Evolutionary conservation across 108 stramenopile genomes (phyloP), one percentile per base, ranked within the genome.

Genomic region (Craspedostauros australis): DNA sequence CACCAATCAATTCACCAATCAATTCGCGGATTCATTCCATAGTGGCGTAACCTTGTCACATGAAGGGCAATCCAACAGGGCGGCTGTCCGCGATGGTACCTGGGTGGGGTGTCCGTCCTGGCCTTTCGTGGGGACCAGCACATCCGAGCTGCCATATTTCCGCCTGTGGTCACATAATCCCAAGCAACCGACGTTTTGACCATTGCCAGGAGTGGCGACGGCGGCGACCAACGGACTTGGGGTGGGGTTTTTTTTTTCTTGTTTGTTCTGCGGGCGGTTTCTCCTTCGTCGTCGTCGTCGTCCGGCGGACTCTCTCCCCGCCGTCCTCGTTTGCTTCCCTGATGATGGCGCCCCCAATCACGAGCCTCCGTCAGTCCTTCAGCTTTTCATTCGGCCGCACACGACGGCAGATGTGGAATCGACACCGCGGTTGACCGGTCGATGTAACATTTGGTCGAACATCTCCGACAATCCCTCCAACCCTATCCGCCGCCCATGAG

Each of bases 11-110:
- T n/a, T n/a, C n/a, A n/a, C n/a, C n/a, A n/a, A n/a, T n/a, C n/a
- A n/a, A n/a, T n/a, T n/a, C n/a, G n/a, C n/a, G n/a, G n/a, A n/a
- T n/a, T n/a, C n/a, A n/a, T n/a, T n/a, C n/a, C n/a, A n/a, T n/a
- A n/a, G n/a, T n/a, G n/a, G n/a, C 67, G 20, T 75, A 91, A 44
- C 79, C 77, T 50, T 91, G 91, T 25, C 96, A 75, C 85, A 98
- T 84, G 18, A 95, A 45, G 2, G 96, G 96, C 3, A 98, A 51
- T 1, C 94, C 93, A 19, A 94, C 62, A 11, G 88, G 62, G 3
- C 88, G 88, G 16, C 95, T 94, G 65, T 98, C 97, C 9, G 97
- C 97, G 37, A 98, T 98, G 5, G 94, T 98, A 19, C 97, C 97
- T n/a, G 97, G 97, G n/a, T n/a, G n/a, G n/a, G n/a, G n/a, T n/a